Conservation (phyloP, 2,329 filamentous ascomycete species). For the Curvularia spicifera region DNA sequence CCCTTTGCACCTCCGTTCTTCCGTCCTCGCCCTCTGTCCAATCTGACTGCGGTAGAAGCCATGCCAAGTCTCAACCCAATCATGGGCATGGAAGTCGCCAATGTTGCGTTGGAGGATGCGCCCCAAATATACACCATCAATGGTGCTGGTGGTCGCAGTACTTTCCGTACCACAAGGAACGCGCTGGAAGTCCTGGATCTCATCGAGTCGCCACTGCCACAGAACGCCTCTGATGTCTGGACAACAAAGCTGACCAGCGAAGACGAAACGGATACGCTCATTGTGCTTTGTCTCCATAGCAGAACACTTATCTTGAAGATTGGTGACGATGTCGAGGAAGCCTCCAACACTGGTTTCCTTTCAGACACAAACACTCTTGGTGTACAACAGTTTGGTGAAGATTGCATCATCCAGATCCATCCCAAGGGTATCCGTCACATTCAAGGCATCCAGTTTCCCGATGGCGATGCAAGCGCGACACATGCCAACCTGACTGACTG, state of each 20-base stretch:
- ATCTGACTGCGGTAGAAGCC: slow-evolving; percentile 82
- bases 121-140: slow-evolving; percentile 95
- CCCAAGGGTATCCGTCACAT: slow-evolving; percentile 96
- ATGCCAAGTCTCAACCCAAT: slow-evolving; percentile 90
- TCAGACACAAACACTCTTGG: slow-evolving; percentile 87
- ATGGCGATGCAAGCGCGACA: slow-evolving; percentile 32
- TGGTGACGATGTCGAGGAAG: slow-evolving; percentile 94
- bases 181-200: slow-evolving; percentile 93
- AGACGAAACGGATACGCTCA: slow-evolving; percentile 91
- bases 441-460: slow-evolving; percentile 60
- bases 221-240: slow-evolving; percentile 91
- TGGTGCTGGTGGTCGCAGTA: slow-evolving; percentile 85
- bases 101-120: slow-evolving; percentile 88
- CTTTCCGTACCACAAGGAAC: slow-evolving; percentile 90
- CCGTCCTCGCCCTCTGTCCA: slow-evolving; percentile 77
- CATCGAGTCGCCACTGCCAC: slow-evolving; percentile 89
- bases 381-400: slow-evolving; percentile 91
- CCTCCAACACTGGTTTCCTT: slow-evolving; percentile 90
- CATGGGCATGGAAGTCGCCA: slow-evolving; percentile 88
- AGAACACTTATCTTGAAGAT: slow-evolving; percentile 92
- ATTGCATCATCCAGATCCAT: slow-evolving; percentile 91
- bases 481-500: slow-evolving; percentile 82
- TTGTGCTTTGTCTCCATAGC: slow-evolving; percentile 91
- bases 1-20: slow-evolving; percentile 84
- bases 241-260: slow-evolving; percentile 83